Evolutionary conservation across 257 asterid species (phyloP).

Genomic region (Rehmannia glutinosa): DNA sequence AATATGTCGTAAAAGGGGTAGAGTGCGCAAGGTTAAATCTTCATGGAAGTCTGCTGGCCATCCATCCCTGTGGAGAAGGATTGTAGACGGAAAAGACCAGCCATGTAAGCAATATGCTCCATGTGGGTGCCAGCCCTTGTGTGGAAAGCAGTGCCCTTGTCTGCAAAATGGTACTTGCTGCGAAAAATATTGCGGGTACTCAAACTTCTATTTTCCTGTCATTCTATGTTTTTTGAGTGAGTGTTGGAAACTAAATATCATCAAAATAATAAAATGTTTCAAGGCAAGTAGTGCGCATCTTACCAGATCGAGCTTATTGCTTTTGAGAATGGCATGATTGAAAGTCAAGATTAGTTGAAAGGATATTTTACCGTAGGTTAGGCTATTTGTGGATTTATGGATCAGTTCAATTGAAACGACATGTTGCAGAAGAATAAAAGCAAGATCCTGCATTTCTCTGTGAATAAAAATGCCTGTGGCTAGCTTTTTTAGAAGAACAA

Average conservation of each 20-base stretch:
- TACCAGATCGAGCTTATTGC: no score
- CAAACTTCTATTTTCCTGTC: background rate
- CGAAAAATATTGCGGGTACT: slow-evolving; percentile 83
- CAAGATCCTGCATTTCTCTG: background rate
- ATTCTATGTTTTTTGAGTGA: background rate
- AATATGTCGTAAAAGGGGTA: slow-evolving; percentile 83
- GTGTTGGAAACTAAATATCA: background rate
- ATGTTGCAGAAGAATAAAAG: no score
- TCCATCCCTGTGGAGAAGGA: slow-evolving; percentile 95
- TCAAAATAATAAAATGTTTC: no score
- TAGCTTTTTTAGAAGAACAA: no score
- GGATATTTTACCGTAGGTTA: no score
- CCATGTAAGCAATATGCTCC: slow-evolving; percentile 71
- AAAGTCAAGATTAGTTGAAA: no score
- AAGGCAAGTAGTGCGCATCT: no score
- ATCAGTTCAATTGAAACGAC: no score
- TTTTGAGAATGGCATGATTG: no score
- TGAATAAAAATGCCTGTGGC: no score
- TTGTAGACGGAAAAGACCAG: slow-evolving; percentile 79
- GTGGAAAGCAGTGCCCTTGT: slow-evolving; percentile 96
- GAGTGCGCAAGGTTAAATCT: slow-evolving; percentile 83
- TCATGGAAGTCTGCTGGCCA: slow-evolving; percentile 97
- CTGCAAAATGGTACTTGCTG: slow-evolving; percentile 67
- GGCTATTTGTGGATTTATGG: no score
- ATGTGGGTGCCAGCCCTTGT: slow-evolving; percentile 68